Evolutionary conservation across 2,329 filamentous ascomycete species (phyloP).

Genomic region (Penicillium sp.): DNA sequence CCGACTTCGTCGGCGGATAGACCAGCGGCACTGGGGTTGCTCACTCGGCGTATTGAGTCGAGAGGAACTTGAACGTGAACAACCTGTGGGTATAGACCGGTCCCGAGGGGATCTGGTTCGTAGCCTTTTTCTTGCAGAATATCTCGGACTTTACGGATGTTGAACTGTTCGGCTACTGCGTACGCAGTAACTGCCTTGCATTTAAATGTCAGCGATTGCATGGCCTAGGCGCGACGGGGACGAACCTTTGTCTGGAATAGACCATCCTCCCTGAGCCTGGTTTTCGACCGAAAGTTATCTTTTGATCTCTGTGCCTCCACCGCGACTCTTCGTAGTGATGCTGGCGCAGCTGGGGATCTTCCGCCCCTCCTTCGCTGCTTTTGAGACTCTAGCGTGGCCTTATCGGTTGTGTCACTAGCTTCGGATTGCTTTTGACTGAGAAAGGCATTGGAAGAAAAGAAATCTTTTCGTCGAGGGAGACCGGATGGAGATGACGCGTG

Average conservation of each 20-base stretch:
- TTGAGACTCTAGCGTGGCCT: slow-evolving; percentile 28
- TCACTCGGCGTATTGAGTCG: slow-evolving; percentile 50
- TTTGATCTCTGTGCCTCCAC: slow-evolving; percentile 76
- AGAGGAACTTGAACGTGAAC: slow-evolving; percentile 62
- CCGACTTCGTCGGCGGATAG: slow-evolving; percentile 60
- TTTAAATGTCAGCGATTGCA: slow-evolving; percentile 19
- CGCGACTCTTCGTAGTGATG: slow-evolving; percentile 81
- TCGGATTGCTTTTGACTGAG: slow-evolving; percentile 48
- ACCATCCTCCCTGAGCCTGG: slow-evolving; percentile 43
- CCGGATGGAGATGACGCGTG: slow-evolving; percentile 41
- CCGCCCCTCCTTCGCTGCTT: slow-evolving; percentile 54
- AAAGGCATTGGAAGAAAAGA: slow-evolving; percentile 69
- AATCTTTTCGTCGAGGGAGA: slow-evolving; percentile 60
- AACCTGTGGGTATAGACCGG: slow-evolving; percentile 68
- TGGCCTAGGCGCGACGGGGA: slow-evolving; percentile 5
- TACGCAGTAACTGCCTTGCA: slow-evolving; percentile 64
- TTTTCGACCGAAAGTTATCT: slow-evolving; percentile 57
- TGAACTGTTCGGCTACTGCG: slow-evolving; percentile 70
- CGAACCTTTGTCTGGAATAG: slow-evolving; percentile 44
- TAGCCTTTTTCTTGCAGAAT: slow-evolving; percentile 64
- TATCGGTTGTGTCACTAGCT: slow-evolving; percentile 23
- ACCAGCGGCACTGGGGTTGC: slow-evolving; percentile 45
- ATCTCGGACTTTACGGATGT: slow-evolving; percentile 61
- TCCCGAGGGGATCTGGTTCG: slow-evolving; percentile 65
- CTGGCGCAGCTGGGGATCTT: slow-evolving; percentile 64